A percentile compares a stretch with the other conserved stretches of the same genome.
Evolutionary conservation across 2,329 filamentous ascomycete genomes (phyloP).

Genomic region (Fusarium protoensiforme): DNA sequence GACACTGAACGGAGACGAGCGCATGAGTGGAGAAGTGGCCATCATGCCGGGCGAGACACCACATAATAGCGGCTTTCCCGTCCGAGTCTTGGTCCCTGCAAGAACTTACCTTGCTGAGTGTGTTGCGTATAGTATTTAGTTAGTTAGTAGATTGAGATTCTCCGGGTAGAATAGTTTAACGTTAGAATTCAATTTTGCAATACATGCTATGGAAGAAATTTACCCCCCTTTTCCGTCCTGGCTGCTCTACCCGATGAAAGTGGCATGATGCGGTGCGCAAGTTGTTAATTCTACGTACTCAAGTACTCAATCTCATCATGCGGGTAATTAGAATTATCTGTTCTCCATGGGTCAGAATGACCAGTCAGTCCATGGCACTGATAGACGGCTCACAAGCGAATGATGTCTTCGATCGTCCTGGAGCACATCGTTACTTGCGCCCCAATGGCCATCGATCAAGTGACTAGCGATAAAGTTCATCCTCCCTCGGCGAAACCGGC

Average conservation of each 20-base stretch:
- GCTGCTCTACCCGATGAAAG: background rate
- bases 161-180: background rate
- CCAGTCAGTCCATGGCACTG: background rate
- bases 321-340: background rate
- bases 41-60: background rate
- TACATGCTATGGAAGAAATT: background rate
- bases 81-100: background rate
- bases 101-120: background rate
- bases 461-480: background rate
- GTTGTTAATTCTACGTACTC: background rate
- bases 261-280: background rate
- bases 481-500: background rate
- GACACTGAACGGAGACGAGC: background rate
- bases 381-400: no score
- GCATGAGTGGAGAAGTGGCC: background rate
- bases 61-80: background rate
- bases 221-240: background rate
- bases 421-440: no score
- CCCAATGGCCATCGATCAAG: background rate
- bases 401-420: no score
- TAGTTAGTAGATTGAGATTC: rapidly evolving
- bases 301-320: background rate
- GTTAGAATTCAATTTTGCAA: background rate
- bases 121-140: background rate
- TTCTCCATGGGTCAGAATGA: background rate